Evolutionary conservation across 192 early-diverging fungal genomes (phyloP).

Genomic region (Coemansia sp.): DNA sequence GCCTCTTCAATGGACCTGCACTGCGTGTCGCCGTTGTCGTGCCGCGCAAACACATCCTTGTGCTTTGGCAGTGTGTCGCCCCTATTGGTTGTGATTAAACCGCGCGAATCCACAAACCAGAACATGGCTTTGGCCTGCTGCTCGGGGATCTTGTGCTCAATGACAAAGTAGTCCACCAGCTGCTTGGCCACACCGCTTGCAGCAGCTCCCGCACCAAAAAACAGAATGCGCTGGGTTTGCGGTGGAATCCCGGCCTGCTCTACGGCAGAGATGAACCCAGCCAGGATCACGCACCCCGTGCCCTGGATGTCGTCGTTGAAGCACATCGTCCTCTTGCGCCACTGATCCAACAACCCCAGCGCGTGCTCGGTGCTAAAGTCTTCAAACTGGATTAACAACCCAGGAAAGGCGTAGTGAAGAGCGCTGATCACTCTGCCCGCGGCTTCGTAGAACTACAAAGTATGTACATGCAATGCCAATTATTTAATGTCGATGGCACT

Average conservation of each 20-base stretch:
- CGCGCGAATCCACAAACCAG: conserved; percentile 91
- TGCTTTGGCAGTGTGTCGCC: conserved; percentile 78
- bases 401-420: conserved; percentile 67
- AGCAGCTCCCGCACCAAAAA: conserved; percentile 92
- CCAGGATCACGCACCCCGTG: conserved; percentile 84
- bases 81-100: conserved; percentile 82
- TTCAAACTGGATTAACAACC: conserved; percentile 90
- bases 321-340: conserved; percentile 69
- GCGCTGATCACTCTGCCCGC: conserved; percentile 73
- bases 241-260: conserved; percentile 61
- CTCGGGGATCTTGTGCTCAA: conserved; percentile 69
- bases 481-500: conserved; percentile 74
- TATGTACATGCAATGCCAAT: conserved; percentile 74
- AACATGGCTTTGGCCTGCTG: conserved; percentile 55
- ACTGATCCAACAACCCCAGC: conserved; percentile 76
- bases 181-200: conserved; percentile 93
- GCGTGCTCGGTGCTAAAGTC: conserved; percentile 94
- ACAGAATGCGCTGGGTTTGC: conserved; percentile 79
- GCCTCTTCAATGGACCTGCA: conserved; percentile 68
- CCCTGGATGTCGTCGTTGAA: conserved; percentile 83
- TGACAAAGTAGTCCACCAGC: conserved; percentile 74
- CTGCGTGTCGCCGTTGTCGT: conserved; percentile 79
- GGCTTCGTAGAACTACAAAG: conserved; percentile 65
- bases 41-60: conserved; percentile 82
- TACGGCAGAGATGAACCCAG: conserved; percentile 88